Evolutionary conservation across 768 basidiomycete species (phyloP).

Genomic region (Podaxis mareebaensis): DNA sequence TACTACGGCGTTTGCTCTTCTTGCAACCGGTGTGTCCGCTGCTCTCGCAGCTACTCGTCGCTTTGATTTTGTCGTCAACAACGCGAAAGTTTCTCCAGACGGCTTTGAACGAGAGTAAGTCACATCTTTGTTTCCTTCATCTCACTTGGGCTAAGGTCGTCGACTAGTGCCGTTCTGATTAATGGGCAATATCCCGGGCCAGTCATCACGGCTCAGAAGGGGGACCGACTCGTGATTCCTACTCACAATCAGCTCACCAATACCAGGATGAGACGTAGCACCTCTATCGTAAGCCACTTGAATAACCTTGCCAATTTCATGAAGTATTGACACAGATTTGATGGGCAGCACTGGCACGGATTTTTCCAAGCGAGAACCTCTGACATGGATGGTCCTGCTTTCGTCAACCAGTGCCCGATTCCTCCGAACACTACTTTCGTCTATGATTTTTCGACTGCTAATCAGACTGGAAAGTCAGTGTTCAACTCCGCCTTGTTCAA

Average conservation of each 20-base stretch:
- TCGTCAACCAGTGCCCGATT: slow-evolving; percentile 32
- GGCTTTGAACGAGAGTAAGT: slow-evolving; percentile 36
- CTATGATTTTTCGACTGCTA: slow-evolving; percentile 27
- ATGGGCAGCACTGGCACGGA: slow-evolving; percentile 24
- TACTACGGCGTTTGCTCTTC: neutral
- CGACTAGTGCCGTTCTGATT: slow-evolving; percentile 14
- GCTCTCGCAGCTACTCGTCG: neutral
- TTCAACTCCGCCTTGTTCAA: too few relatives aligned
- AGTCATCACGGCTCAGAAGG: neutral
- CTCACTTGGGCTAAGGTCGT: too few relatives aligned
- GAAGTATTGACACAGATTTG: neutral
- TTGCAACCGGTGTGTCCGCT: neutral
- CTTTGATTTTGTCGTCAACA: slow-evolving; percentile 34
- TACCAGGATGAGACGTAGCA: slow-evolving; percentile 31
- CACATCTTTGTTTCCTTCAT: neutral
- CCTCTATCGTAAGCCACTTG: slow-evolving; percentile 23
- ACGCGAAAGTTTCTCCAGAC: slow-evolving; percentile 47
- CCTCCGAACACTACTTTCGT: slow-evolving; percentile 30
- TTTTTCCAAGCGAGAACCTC: slow-evolving; percentile 23
- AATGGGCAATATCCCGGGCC: neutral
- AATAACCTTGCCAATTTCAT: neutral
- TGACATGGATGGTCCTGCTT: slow-evolving; percentile 29
- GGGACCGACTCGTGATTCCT: neutral
- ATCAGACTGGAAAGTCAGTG: slow-evolving; percentile 27
- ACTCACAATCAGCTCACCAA: slow-evolving; percentile 33